A percentile compares a stretch with the other conserved stretches of the same genome.
Evolutionary conservation across 129 eudicot genomes (phyloP).

Genomic region (Flaveria sonorensis): DNA sequence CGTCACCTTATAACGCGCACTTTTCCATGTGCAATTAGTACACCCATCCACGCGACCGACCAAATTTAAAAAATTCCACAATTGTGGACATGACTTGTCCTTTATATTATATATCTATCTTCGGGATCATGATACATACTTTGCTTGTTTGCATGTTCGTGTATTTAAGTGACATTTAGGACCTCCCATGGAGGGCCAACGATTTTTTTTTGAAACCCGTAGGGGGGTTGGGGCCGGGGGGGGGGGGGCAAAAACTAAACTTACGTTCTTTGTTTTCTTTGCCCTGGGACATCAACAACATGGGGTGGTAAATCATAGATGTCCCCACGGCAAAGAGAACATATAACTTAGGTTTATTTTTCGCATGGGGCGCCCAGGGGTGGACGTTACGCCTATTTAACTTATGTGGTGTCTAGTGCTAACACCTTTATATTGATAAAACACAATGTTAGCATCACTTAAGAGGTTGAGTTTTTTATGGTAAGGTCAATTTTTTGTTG

Average conservation of each 20-base stretch:
- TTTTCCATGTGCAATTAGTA: neutral
- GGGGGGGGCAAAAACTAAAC: too few relatives aligned
- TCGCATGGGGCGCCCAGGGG: too few relatives aligned
- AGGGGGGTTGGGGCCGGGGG: too few relatives aligned
- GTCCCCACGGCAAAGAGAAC: too few relatives aligned
- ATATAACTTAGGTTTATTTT: too few relatives aligned
- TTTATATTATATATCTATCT: neutral
- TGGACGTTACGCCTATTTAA: too few relatives aligned
- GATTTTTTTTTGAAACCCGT: too few relatives aligned
- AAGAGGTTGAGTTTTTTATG: neutral
- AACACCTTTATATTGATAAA: constrained; percentile 10
- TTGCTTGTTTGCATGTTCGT: neutral
- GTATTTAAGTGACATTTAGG: neutral
- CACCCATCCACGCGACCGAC: constrained; percentile 1
- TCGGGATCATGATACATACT: neutral
- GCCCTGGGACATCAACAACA: too few relatives aligned
- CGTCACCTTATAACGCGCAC: constrained; percentile 9
- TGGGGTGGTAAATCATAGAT: too few relatives aligned
- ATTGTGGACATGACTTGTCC: constrained; percentile 7
- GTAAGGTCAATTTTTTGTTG: neutral
- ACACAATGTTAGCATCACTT: neutral
- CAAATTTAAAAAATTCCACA: constrained; percentile 7
- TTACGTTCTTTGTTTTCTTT: too few relatives aligned
- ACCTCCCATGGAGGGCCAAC: neutral
- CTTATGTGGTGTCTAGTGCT: neutral